phyloP scores from a whole-genome alignment of 108 stramenopile species.

The Pseudonitzschia delicatissima region DNA sequence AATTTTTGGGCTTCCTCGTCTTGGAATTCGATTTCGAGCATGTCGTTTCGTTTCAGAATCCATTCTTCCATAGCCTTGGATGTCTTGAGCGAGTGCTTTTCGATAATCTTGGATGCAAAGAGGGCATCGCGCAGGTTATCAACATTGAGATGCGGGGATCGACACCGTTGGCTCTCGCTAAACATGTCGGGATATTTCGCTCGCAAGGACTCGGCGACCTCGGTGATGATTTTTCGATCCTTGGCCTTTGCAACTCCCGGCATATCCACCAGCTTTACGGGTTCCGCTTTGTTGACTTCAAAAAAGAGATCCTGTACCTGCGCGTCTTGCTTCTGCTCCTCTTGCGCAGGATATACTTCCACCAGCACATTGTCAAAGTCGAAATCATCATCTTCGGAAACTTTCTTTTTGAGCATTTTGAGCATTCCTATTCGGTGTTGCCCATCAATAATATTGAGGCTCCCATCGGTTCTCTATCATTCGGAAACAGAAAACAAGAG shows the following conservation, averaged over 20 bases:
- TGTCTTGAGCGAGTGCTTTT: slow-evolving; percentile 45
- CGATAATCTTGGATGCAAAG: slow-evolving; percentile 67
- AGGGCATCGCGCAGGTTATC: slow-evolving; percentile 86
- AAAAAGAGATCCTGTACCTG: slow-evolving; percentile 68
- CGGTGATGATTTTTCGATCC: slow-evolving; percentile 61
- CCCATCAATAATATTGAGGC: slow-evolving; percentile 75
- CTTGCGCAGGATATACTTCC: slow-evolving; percentile 59
- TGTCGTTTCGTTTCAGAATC: slow-evolving; percentile 54
- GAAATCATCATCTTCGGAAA: slow-evolving; percentile 28
- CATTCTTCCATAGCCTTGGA: slow-evolving; percentile 48
- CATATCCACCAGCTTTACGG: slow-evolving; percentile 75
- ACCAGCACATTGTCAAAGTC: slow-evolving; percentile 72
- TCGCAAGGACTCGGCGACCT: slow-evolving; percentile 47
- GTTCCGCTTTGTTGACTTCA: slow-evolving; percentile 89
- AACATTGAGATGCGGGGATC: slow-evolving; percentile 81
- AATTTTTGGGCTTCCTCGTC: slow-evolving; percentile 8
- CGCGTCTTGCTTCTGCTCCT: slow-evolving; percentile 20
- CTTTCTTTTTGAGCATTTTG: slow-evolving; percentile 52
- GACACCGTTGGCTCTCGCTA: slow-evolving; percentile 64
- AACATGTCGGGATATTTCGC: slow-evolving; percentile 79
- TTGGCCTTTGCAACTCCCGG: slow-evolving; percentile 58
- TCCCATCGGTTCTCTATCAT: slow-evolving; percentile 48
- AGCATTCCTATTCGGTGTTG: slow-evolving; percentile 90
- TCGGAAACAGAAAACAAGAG: slow-evolving; percentile 2
- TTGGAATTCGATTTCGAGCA: slow-evolving; percentile 29